Evolutionary conservation across 495 filamentous ascomycete species (phyloP).

Genomic region (Penicillium antarcticum): DNA sequence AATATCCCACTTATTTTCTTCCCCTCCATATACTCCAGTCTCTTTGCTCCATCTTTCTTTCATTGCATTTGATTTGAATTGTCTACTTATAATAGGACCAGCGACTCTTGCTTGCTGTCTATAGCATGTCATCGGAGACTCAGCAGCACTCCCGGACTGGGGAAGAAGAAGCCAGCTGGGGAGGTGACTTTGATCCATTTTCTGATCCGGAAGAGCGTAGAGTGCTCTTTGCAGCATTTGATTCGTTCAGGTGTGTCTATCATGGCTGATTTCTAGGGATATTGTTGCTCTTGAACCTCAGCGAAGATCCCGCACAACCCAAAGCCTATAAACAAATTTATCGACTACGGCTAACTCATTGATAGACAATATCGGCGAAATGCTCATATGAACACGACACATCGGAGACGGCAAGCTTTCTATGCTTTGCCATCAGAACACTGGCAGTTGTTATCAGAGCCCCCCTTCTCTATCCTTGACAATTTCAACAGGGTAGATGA

Average conservation of each 20-base stretch:
- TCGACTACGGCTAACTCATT: not conserved
- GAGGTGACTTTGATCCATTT: constrained; percentile 57
- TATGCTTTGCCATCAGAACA: constrained; percentile 83
- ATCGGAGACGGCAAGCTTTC: constrained; percentile 83
- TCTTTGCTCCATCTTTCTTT: not conserved
- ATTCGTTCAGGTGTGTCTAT: constrained; percentile 79
- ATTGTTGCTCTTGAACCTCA: not conserved
- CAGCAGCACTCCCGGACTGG: constrained; percentile 10
- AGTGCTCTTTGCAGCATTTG: constrained; percentile 72
- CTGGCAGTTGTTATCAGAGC: constrained; percentile 72
- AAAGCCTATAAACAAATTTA: not conserved
- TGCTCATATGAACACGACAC: constrained; percentile 84
- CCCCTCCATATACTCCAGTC: constrained; percentile 12
- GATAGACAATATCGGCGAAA: constrained; percentile 75
- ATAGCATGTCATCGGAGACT: constrained; percentile 17
- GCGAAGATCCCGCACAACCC: too few species aligned
- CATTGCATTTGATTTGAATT: not conserved
- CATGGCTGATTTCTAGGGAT: not conserved
- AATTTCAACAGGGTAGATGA: constrained; percentile 76
- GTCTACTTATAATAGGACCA: not conserved
- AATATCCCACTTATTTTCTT: constrained; percentile 1
- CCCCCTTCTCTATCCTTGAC: constrained; percentile 78
- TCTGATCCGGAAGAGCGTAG: constrained; percentile 70
- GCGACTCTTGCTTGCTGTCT: too few species aligned
- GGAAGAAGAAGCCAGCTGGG: constrained; percentile 45